A percentile compares a stretch with the other conserved stretches of the same genome.
Conservation (phyloP, 148 eudicot genomes). For the Camellia japonica region DNA sequence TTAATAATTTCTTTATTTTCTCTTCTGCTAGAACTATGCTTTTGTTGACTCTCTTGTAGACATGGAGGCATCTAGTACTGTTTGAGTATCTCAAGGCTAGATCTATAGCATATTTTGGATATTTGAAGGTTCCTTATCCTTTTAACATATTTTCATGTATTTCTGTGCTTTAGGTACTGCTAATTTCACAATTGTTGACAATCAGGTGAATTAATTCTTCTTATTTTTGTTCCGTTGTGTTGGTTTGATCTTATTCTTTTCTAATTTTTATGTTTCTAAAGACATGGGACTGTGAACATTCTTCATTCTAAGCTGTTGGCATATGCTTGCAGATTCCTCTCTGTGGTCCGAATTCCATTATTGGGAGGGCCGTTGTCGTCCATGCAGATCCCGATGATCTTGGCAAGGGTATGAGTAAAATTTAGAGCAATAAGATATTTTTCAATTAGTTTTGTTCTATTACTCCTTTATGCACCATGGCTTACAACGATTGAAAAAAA, state of each 20-base stretch:
- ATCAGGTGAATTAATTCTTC: conserved; percentile 40
- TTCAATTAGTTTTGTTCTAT: background rate
- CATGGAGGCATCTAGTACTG: background rate
- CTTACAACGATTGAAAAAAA: background rate
- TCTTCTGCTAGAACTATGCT: background rate
- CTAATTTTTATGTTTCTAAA: background rate
- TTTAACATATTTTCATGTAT: conserved; percentile 7
- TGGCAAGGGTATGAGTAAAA: conserved; percentile 65
- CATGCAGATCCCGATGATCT: conserved; percentile 96
- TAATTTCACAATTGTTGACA: conserved; percentile 62
- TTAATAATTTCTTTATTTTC: background rate
- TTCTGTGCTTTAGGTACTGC: conserved; percentile 55
- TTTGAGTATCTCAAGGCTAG: background rate
- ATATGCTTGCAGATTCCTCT: conserved; percentile 63
- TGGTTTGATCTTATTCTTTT: background rate
- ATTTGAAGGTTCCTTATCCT: background rate
- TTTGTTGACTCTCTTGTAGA: background rate
- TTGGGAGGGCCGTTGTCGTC: conserved; percentile 95
- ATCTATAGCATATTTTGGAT: background rate
- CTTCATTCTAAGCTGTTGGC: background rate
- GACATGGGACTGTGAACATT: background rate
- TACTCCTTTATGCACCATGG: background rate
- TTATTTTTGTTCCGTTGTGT: background rate
- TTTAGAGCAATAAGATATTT: background rate
- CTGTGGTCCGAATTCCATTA: conserved; percentile 62